phyloP scores from a whole-genome alignment of 176 grass and related monocot species.

The Microstegium vimineum region DNA sequence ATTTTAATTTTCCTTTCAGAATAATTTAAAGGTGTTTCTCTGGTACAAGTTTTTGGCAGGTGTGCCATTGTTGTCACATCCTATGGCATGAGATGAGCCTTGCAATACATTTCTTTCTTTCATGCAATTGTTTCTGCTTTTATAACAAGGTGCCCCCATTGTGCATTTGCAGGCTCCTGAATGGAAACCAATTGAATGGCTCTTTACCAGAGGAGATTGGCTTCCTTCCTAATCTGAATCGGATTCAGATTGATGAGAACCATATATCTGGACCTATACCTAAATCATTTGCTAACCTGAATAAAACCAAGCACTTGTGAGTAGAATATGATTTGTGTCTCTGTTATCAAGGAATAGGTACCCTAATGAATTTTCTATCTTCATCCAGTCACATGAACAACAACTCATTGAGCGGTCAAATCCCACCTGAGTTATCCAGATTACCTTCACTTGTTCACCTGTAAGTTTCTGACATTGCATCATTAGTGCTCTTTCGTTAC shows the following conservation, averaged over 20 bases:
- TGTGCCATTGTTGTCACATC: not conserved
- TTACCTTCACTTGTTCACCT: constrained; percentile 86
- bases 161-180: constrained; percentile 66
- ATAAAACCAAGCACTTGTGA: constrained; percentile 96
- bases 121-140: not conserved
- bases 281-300: constrained; percentile 81
- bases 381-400: constrained; percentile 96
- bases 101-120: not conserved
- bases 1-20: not conserved
- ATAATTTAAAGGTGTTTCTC: constrained; percentile 10
- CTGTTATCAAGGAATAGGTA: constrained; percentile 14
- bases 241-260: constrained; percentile 96
- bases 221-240: constrained; percentile 68
- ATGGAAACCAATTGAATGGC: constrained; percentile 75
- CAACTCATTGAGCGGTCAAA: constrained; percentile 95
- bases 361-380: constrained; percentile 24
- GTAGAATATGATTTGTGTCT: constrained; percentile 39
- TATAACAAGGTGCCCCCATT: not conserved
- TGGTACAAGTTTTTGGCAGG: not conserved
- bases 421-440: constrained; percentile 75
- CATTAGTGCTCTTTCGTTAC: constrained; percentile 28
- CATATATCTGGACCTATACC: constrained; percentile 82
- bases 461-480: constrained; percentile 51
- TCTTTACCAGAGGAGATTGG: constrained; percentile 80
- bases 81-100: not conserved